A percentile compares a stretch with the other conserved stretches of the same genome.
Evolutionary conservation across 2,329 filamentous ascomycete species (phyloP).

Genomic region (Davidsoniella neocaledoniae): DNA sequence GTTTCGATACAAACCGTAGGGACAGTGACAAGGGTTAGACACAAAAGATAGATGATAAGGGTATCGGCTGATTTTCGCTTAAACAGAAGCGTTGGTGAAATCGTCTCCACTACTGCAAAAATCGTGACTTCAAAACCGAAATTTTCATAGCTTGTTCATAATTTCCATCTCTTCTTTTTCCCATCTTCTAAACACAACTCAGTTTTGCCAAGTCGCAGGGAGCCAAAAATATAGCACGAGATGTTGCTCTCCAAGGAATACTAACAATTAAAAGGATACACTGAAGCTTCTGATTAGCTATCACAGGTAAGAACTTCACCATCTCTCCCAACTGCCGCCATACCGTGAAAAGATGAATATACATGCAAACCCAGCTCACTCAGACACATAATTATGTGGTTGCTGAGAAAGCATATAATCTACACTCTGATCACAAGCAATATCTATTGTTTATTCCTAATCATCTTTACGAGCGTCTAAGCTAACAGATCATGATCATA

Average conservation of each 20-base stretch:
- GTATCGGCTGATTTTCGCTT: not conserved
- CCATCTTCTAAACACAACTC: too few relatives aligned
- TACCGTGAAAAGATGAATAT: conserved; percentile 8
- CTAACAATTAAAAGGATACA: not conserved
- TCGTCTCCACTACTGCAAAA: not conserved
- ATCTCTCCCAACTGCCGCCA: not conserved
- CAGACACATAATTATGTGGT: conserved; percentile 9
- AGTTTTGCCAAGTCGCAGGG: too few relatives aligned
- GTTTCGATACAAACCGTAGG: too few relatives aligned
- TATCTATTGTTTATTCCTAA: not conserved
- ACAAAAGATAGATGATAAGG: not conserved
- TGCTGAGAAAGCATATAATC: conserved; percentile 12
- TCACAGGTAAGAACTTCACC: conserved; percentile 3
- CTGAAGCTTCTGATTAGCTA: not conserved
- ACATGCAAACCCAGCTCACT: conserved; percentile 13
- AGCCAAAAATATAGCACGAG: not conserved
- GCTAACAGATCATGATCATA: not conserved
- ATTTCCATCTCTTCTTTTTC: not conserved
- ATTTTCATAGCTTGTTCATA: not conserved
- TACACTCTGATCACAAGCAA: conserved; percentile 11
- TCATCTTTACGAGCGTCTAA: not conserved
- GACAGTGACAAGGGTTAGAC: too few relatives aligned
- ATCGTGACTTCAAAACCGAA: conserved; percentile 1
- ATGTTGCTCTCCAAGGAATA: not conserved
- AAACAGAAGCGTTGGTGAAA: too few relatives aligned